Conservation (phyloP, 2,329 filamentous ascomycete species). For the Thelonectria rubi region DNA sequence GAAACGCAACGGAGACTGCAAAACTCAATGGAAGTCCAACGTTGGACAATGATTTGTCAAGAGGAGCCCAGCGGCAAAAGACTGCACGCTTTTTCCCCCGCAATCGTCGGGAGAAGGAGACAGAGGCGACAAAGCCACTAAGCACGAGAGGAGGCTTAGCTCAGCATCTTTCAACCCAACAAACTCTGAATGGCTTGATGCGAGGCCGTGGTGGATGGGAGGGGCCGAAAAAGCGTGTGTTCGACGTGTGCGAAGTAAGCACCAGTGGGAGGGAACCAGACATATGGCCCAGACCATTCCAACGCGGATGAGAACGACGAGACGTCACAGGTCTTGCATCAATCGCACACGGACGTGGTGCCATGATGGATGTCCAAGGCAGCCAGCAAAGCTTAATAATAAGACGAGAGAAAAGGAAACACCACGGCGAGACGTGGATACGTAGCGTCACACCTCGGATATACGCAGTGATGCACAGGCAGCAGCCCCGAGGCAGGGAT, state of each 20-base stretch:
- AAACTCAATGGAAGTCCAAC: too few species aligned
- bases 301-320: not conserved
- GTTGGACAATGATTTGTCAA: not conserved
- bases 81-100: slow-evolving; percentile 1
- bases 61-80: slow-evolving; percentile 1
- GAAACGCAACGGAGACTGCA: too few species aligned
- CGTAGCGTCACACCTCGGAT: not conserved
- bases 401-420: not conserved
- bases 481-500: not conserved
- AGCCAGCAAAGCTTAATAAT: not conserved
- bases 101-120: not conserved
- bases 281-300: slow-evolving; percentile 5
- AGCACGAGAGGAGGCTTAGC: slow-evolving; percentile 7
- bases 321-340: not conserved
- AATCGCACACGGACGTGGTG: slow-evolving; percentile 3
- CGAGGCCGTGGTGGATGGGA: not conserved
- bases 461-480: not conserved
- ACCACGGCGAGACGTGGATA: not conserved
- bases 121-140: not conserved
- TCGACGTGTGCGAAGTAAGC: not conserved
- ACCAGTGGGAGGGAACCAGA: not conserved
- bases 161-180: slow-evolving; percentile 12
- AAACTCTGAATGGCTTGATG: slow-evolving; percentile 20
- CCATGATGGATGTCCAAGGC: not conserved
- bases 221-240: too few species aligned